Base-by-base conservation (phyloP, 768 basidiomycete species). In the Pluteus cervinus region DNA sequence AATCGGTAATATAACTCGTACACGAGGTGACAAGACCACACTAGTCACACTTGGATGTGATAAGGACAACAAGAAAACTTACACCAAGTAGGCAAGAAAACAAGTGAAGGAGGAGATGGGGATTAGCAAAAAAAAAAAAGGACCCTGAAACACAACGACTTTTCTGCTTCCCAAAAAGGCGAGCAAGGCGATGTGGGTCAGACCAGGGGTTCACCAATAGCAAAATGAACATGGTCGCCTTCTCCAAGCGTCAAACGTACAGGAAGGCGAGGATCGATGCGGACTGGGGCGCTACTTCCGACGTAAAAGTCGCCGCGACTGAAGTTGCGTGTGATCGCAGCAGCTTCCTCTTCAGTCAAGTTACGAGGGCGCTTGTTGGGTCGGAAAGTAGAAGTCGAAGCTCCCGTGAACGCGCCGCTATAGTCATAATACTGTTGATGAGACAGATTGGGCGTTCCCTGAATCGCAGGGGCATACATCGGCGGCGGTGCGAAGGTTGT, bases 261-360 rank as follows among this genome's bases (percentile, higher is more conserved):
- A 10, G 86, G 83, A 29, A 88, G 60, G 37, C 85, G 76, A 15
- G 85, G 83, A 53, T 88, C 86, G 58, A 88, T 87, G 48, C 83
- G 76, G 30, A 88, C 82, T 7, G 86, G 86, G 2, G 84, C 86
- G 47, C 81, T 86, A 24, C 68, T 76, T 38, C 85, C 86, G 36
- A 88, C 81, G 50, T 78, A 88, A 56, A 88, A 88, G 54, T 88
- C 85, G 4, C 86, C 86, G 36, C 86, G 75, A 44, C 66, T 80
- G 49, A 84, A 88, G 50, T 85, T 86, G 55, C 85, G 75, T 1
- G 84, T 85, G 62, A 88, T 87, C 22, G 85, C 84, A 8, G 83
- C 82, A 2, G 86, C 74, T 56, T 88, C 86, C 44, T 88, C 85
- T 47, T 88, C 86, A 2, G 86, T 88, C 38, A 88, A 76, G 30